Evolutionary conservation across 2,329 filamentous ascomycete genomes (phyloP), one percentile per base, ranked within the genome.

Genomic region (Macrophomina tecta): DNA sequence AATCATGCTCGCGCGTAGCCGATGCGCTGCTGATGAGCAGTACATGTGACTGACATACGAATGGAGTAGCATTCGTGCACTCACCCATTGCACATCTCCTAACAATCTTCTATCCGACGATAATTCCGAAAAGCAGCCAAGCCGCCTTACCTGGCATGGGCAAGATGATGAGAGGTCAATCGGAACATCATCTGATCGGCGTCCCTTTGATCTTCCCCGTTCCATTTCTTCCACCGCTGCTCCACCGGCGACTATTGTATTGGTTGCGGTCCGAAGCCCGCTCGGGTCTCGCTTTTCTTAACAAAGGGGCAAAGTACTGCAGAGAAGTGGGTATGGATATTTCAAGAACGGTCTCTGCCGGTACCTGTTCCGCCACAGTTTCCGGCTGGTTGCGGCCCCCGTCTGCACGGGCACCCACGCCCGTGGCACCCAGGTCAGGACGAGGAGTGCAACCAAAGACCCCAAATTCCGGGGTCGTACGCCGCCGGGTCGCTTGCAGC

Each of bases 181-280:
- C 58, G 58, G 58, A 62, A 62, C 58, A 62, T 62, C 30, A 62
- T 62, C 45, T 62, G 58, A 62, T 62, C 58, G 58, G 58, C 58
- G 58, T 49, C 58, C 58, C 58, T 49, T 62, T 62, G 58, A 62
- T 62, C 58, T 49, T 62, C 58, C 30, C 58, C 45, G 58, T 48
- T 8, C 58, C 58, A 49, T 62, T 49, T 16, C 32, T n/a, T 23
- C 32, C 30, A 34, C 28, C 45, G n/a, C 30, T 38, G 45, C 58
- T 62, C 58, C 58, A 62, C 58, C 58, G 45, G 58, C 30, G 30
- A 16, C 28, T 23, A 18, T 45, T 16, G 58, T 45, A 62, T 62
- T 62, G 58, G 58, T 8, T 49, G 58, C 58, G 58, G 58, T 8
- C 58, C 45, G 58, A 62, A 51, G 58, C 4, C 58, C 45, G 58